Base-by-base conservation (phyloP, 1,284 basidiomycete genomes). In the Ceraceosorus guamensis region DNA sequence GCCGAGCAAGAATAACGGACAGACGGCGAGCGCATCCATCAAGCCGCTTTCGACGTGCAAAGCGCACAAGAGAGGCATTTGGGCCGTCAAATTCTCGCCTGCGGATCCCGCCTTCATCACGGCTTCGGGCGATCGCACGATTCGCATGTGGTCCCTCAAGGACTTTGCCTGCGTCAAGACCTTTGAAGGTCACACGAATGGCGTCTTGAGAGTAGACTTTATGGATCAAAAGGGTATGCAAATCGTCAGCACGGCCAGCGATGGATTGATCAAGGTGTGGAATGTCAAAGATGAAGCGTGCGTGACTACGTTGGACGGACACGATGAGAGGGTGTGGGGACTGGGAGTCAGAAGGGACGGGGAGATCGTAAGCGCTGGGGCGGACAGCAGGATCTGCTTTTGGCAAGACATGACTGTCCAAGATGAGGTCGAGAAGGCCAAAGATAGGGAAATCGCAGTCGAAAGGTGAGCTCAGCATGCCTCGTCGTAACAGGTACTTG, bases 231-330 rank as follows among this genome's bases (percentile, higher is more conserved):
- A 79, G 31, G 92, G 91, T 6, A 82, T 85, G 81, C 91, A 97
- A 78, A 79, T 98, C 45, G 84, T 91, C 31, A 92, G 88, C 57
- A 82, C 88, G 14, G 91, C 87, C 0, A 89, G 89, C 11, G 95
- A 99, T 76, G 95, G 95, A 3, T 79, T 98, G 43, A 87, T 97
- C 61, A 98, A 97, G 79, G 66, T 98, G 31, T 99, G 95, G 95
- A 91, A 88, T 75, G 82, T 95, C 55, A 82, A 83, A 62, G 86
- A 88, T 52, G 93, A 98, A 73, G 85, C 88, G 89, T 74, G 80
- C 43, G 57, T 84, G 4, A 80, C 85, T 13, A 98, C 93, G 6
- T 79, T 98, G 75, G 95, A 98, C 77, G 92, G 91, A 66, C 92
- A 97, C 70, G 89, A 96, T 74, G 91, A 60, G 45, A 44, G 50